Conservation (phyloP, 2,329 filamentous ascomycete genomes). For the Emergomyces orientalis region DNA sequence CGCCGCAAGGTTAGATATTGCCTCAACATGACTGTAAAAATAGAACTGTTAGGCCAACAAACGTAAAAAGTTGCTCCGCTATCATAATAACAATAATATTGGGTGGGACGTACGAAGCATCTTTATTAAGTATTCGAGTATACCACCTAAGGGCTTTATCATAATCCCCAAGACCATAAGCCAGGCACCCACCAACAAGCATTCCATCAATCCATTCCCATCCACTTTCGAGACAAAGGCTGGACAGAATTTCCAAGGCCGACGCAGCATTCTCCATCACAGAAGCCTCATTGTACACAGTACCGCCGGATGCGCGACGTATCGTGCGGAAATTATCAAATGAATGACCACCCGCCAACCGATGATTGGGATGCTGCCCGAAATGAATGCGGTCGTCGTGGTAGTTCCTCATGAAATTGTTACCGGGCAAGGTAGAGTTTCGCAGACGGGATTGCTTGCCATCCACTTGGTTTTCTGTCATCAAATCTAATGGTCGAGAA, state of each 20-base stretch:
- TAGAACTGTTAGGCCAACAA: conserved; percentile 18
- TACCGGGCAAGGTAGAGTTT: conserved; percentile 14
- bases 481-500: conserved; percentile 3
- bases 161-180: conserved; percentile 81
- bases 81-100: conserved; percentile 17
- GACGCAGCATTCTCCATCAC: conserved; percentile 51
- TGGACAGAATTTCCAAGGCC: conserved; percentile 62
- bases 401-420: conserved; percentile 8
- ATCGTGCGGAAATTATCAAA: conserved; percentile 25
- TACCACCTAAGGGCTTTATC: conserved; percentile 52
- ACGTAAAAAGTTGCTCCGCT: conserved; percentile 7
- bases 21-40: conserved; percentile 66
- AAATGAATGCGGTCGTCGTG: conserved; percentile 11
- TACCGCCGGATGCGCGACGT: conserved; percentile 26
- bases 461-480: conserved; percentile 7
- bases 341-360: conserved; percentile 23
- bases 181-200: conserved; percentile 78
- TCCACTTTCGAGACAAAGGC: conserved; percentile 65
- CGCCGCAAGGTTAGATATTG: conserved; percentile 85
- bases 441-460: conserved; percentile 12
- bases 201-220: conserved; percentile 94
- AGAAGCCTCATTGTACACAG: conserved; percentile 31
- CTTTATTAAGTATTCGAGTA: conserved; percentile 47
- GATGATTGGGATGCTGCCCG: conserved; percentile 13
- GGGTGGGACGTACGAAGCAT: conserved; percentile 41